Evolutionary conservation across 2,329 filamentous ascomycete genomes (phyloP).

Genomic region (Trichoderma lentiforme): DNA sequence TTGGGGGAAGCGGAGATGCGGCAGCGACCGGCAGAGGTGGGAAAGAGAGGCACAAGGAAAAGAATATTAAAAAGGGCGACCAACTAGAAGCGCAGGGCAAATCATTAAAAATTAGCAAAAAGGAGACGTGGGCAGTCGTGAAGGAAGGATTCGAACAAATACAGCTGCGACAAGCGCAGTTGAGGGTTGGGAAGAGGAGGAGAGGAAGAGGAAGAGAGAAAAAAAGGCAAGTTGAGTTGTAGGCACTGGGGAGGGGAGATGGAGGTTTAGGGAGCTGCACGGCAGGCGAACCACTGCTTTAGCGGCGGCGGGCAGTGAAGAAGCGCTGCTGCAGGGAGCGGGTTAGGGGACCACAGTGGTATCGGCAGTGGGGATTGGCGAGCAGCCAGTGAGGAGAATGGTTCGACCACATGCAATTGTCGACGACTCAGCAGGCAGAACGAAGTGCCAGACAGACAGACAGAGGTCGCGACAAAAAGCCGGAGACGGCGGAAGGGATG

Average conservation of each 20-base stretch:
- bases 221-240: not conserved
- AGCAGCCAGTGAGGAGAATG: not conserved
- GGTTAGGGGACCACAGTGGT: slow-evolving; percentile 6
- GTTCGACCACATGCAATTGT: slow-evolving; percentile 9
- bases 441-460: no score
- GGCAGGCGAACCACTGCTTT: not conserved
- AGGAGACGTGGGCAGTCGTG: slow-evolving; percentile 10
- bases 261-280: not conserved
- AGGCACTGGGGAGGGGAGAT: not conserved
- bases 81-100: slow-evolving; percentile 17
- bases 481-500: not conserved
- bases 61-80: slow-evolving; percentile 2
- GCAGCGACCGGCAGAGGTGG: not conserved
- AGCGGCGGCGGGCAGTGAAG: not conserved
- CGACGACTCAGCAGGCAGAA: not conserved
- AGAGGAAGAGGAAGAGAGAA: not conserved
- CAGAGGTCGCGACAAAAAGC: not conserved
- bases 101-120: slow-evolving; percentile 20
- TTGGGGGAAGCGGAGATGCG: not conserved
- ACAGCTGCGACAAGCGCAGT: slow-evolving; percentile 15
- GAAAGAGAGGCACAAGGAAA: not conserved
- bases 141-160: not conserved
- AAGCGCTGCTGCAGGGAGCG: slow-evolving; percentile 4
- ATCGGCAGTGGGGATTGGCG: not conserved
- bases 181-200: not conserved